Evolutionary conservation across 306 rosid genomes (phyloP).

Genomic region (Quercus robur): DNA sequence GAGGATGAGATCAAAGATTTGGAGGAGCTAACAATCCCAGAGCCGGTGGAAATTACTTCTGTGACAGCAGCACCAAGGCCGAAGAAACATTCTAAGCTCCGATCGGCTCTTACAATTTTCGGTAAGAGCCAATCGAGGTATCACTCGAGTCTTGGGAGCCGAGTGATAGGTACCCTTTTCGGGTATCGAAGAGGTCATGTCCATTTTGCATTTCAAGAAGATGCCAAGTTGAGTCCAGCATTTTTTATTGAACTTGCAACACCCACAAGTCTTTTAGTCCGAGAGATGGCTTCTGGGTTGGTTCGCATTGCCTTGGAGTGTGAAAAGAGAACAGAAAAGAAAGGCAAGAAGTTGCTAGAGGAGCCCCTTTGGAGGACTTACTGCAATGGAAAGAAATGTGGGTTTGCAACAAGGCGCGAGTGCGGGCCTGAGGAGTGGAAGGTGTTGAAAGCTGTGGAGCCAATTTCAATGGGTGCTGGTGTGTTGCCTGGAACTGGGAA

Average conservation of each 20-base stretch:
- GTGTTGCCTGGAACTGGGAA: conserved; percentile 51
- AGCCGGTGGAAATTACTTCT: background rate
- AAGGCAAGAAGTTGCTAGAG: conserved; percentile 33
- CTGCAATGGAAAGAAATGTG: conserved; percentile 84
- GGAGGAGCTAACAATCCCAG: conserved; percentile 9
- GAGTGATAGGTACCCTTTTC: conserved; percentile 74
- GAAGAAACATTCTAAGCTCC: conserved; percentile 46
- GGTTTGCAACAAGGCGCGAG: conserved; percentile 49
- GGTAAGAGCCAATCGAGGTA: conserved; percentile 21
- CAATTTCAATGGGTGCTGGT: conserved; percentile 87
- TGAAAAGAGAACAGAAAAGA: conserved; percentile 42
- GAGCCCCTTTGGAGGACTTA: conserved; percentile 71
- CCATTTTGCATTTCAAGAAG: conserved; percentile 68
- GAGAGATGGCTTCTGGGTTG: conserved; percentile 88
- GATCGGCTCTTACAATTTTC: conserved; percentile 44
- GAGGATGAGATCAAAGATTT: conserved; percentile 22
- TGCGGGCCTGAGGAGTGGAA: conserved; percentile 75
- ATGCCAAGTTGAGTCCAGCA: conserved; percentile 44
- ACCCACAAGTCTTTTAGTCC: conserved; percentile 65
- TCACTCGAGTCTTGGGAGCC: conserved; percentile 33
- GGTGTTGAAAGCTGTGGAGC: conserved; percentile 72
- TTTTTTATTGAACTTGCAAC: conserved; percentile 68
- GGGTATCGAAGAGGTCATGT: conserved; percentile 82
- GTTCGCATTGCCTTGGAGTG: conserved; percentile 81
- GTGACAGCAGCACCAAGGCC: background rate